Evolutionary conservation across 345 rosid genomes (phyloP).

Genomic region (Bruguiera parviflora): DNA sequence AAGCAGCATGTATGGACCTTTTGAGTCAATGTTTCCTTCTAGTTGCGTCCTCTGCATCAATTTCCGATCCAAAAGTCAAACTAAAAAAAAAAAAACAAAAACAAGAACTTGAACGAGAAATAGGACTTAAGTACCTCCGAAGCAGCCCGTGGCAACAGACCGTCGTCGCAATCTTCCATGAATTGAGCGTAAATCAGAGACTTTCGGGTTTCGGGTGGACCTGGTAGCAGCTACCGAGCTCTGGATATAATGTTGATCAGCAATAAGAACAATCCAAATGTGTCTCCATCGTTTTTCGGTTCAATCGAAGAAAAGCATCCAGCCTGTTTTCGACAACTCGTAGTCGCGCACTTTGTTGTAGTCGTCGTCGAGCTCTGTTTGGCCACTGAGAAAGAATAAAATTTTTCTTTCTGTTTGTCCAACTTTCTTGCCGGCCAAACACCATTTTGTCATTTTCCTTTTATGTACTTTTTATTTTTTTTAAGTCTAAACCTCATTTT

Average conservation of each 20-base stretch:
- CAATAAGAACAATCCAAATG: slow-evolving; percentile 15
- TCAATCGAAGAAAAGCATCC: too few relatives aligned
- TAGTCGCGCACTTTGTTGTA: too few relatives aligned
- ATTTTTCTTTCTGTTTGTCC: too few relatives aligned
- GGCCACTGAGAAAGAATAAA: too few relatives aligned
- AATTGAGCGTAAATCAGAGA: background rate
- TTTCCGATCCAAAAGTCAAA: background rate
- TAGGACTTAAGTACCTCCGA: slow-evolving; percentile 21
- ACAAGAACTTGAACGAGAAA: background rate
- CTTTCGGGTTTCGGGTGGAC: too few relatives aligned
- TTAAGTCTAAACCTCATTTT: too few relatives aligned
- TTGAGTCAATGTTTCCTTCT: slow-evolving; percentile 27
- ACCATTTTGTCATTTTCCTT: too few relatives aligned
- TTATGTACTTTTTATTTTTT: too few relatives aligned
- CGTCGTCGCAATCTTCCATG: slow-evolving; percentile 30
- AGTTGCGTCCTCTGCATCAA: slow-evolving; percentile 22
- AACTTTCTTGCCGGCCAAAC: too few relatives aligned
- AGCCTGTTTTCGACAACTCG: too few relatives aligned
- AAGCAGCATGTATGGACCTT: slow-evolving; percentile 49
- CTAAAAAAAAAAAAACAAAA: background rate
- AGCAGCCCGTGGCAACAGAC: slow-evolving; percentile 5
- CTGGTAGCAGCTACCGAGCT: background rate
- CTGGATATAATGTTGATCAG: background rate
- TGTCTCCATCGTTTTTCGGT: slow-evolving; percentile 8
- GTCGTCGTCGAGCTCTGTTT: too few relatives aligned